Base-by-base conservation (phyloP, 805 yeast species). In the Nakazawaea ishiwadae region DNA sequence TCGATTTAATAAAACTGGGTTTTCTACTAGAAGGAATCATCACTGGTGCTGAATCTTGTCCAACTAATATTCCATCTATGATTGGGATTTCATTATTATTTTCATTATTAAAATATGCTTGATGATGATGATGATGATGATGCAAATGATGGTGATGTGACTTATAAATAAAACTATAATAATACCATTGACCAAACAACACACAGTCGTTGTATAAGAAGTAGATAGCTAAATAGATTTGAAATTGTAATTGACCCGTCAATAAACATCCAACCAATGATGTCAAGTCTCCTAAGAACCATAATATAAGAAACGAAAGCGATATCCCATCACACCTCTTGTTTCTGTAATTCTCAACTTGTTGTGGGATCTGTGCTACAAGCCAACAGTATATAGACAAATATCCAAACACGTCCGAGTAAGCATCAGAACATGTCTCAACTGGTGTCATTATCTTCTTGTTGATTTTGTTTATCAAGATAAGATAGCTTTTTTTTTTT, bases 221-320 rank as follows among this genome's bases (percentile, higher is more conserved):
- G 60, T 90, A 90, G 2, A 73, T 44, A 0, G 95, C 86, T 14
- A 89, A 64, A 17, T 79, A 63, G 9, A 79, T 73, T 56, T 89
- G 97, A 60, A 89, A 90, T n/a, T 82, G 78, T 35, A 88, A 65
- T 46, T 90, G 96, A 5, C 75, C 57, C 0, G 96, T 88, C 35
- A 88, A 56, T 0, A 85, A 45, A 46, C 96, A 87, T 0, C 96
- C 97, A 0, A 73, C 35, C 21, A 81, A 59, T 30, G 58, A 55
- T 9, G 51, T 49, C 15, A 58, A 39, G 37, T 64, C 69, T 14
- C 67, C 68, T 8, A 58, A 34, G 31, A 59, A 51, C 63, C 66
- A 60, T 11, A 61, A 51, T 4, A 55, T 23, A 14, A 64, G 46
- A 39, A 62, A 59, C 16, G 46, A 48, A 1, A 51, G 52, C 4